Evolutionary conservation across 106 monocot species (phyloP), one percentile per base, ranked within the genome.

Genomic region (Acorus calamus): DNA sequence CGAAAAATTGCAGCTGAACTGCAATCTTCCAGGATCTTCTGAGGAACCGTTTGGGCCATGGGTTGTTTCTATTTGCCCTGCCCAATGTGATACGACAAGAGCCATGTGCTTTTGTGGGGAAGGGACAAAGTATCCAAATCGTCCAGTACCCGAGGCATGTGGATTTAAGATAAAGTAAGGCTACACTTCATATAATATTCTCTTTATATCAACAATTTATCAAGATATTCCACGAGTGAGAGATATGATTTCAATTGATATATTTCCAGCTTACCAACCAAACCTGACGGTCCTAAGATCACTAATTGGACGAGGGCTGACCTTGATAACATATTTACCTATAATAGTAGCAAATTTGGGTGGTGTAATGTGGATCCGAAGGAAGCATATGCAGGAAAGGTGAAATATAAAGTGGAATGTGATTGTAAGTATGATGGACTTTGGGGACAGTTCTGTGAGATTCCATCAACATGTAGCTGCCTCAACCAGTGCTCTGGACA

Each of bases 61-160:
- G 86, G 45, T 87, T 53, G 84, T 84, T 71, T 94, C 94, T 44
- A 84, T 84, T 46, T 94, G 94, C 66, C 52, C 87, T 55, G 89
- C 79, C 8, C 66, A 84, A 63, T 96, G 96, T 79, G 96, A 96
- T 65, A 96, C 68, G 51, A 81, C 82, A 42, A 81, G 84, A 72
- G 94, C 86, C 68, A 87, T 87, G 86, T 94, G 94, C 65, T 96
- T 96, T 59, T 96, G 94, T 70, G 90, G 94, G 49, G 54, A 80
- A 69, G 87, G 84, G 73, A 84, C 87, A 28, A 77, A 77, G 54
- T 96, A 96, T 71, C 94, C 94, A 68, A 69, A 90, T 76, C 90
- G 94, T 52, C 90, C 94, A 10, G 76, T 82, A 9, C 80, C 89
- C 8, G 94, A 96, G 59, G 70, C 67, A 54, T 91, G 96, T 66